Evolutionary conservation across 2,329 filamentous ascomycete genomes (phyloP), one percentile per base, ranked within the genome.

Genomic region (Penicillium sp.): DNA sequence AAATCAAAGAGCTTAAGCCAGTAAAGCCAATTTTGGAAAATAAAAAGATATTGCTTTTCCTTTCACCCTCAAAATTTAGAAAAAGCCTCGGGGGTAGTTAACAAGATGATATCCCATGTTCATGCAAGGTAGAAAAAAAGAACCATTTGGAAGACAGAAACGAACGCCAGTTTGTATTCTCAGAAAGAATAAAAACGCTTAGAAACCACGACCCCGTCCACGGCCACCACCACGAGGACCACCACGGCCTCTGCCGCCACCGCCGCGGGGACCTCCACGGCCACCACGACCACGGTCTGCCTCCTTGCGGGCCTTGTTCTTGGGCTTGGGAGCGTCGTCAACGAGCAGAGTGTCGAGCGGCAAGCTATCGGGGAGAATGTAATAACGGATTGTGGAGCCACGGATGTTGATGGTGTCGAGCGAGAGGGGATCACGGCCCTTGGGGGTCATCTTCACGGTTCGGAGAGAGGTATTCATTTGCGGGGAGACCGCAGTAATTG

Each of bases 241-340:
- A 21, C 81, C 76, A 47, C 78, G 68, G 19, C 83, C 77, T 57
- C 86, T 81, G 27, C 81, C 74, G 51, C 80, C 66, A 42, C 78
- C 75, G 44, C 82, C 74, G 37, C 82, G 76, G 39, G 80, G 78
- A 11, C 78, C 78, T 37, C 80, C 72, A 24, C 79, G 74, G 46
- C 78, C 66, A 21, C 78, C 73, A 47, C 79, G 73, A 45, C 81
- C 78, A 48, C 87, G 81, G 52, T 79, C 78, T 43, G 72, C 84
- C 80, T 98, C 95, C 84, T 99, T 99, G 73, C 93, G 87, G 26
- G 95, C 93, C 87, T 99, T 99, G 81, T 99, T 99, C 89, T 98
- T 98, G 60, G 95, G 93, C 83, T 99, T 99, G 51, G 93, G 92
- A 70, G 91, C 87, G 78, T 99, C 95, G 75, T 99, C 95, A 67